Percentiles rank a stretch among this genome's conserved stretches.
These are phyloP conservation scores for Lophiotrema nucula DNA, from an alignment of 495 filamentous ascomycete species.

Conservation along the genomic window DNA sequence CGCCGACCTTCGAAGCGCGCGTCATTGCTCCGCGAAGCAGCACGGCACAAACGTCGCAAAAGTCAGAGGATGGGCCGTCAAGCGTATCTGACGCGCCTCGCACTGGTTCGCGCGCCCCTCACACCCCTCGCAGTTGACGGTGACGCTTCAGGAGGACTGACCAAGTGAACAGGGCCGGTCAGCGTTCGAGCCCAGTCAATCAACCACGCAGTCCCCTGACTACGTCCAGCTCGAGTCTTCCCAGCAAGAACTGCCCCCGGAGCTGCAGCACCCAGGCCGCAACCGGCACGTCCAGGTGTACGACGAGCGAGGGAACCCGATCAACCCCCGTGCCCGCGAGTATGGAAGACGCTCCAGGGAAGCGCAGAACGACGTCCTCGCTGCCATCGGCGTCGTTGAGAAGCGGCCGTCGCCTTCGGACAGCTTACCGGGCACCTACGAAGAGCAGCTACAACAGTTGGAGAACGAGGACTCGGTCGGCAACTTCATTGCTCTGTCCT, in stretches of 20 bases:
- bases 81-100: slow-evolving; percentile 32
- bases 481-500: slow-evolving; percentile 3
- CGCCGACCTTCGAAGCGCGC: not conserved
- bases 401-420: slow-evolving; percentile 9
- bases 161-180: slow-evolving; percentile 6
- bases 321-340: slow-evolving; percentile 36
- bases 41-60: too few species aligned
- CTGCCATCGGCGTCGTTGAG: slow-evolving; percentile 40
- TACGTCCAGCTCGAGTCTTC: slow-evolving; percentile 18
- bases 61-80: slow-evolving; percentile 35
- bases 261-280: not conserved
- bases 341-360: slow-evolving; percentile 33
- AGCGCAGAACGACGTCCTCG: slow-evolving; percentile 41
- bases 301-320: slow-evolving; percentile 39
- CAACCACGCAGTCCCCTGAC: slow-evolving; percentile 3
- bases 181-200: slow-evolving; percentile 18
- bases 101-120: slow-evolving; percentile 18
- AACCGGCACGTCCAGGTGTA: slow-evolving; percentile 35
- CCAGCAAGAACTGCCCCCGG: slow-evolving; percentile 2
- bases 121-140: not conserved
- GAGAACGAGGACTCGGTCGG: slow-evolving; percentile 23
- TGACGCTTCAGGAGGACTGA: too few species aligned
- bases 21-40: too few species aligned
- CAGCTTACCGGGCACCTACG: slow-evolving; percentile 14
- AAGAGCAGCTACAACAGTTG: slow-evolving; percentile 20